Conservation (phyloP, 768 basidiomycete species). For the Boletus coccyginus region DNA sequence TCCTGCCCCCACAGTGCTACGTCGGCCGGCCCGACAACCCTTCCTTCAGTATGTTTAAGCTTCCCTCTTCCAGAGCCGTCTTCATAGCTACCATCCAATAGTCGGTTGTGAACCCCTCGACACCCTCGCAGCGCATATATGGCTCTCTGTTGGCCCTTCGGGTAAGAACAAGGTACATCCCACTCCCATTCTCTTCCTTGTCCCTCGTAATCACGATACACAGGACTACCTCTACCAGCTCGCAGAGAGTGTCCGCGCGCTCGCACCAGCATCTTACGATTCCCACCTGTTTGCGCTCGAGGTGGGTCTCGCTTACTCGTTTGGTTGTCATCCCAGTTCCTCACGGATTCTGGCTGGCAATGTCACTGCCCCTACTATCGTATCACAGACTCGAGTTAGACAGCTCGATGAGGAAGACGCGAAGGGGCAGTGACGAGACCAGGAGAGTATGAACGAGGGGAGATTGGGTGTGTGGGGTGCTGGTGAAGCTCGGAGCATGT, state of each 20-base stretch:
- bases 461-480: neutral
- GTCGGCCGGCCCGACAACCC: conserved; percentile 86
- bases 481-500: neutral
- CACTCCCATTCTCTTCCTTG: no score
- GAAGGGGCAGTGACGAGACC: neutral
- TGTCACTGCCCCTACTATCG: neutral
- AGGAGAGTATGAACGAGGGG: neutral
- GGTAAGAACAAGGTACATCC: conserved; percentile 77
- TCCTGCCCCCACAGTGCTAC: conserved; percentile 57
- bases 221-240: conserved; percentile 89
- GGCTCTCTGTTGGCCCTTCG: conserved; percentile 77
- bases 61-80: no score
- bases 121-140: conserved; percentile 64
- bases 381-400: conserved; percentile 9
- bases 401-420: conserved; percentile 5
- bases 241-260: conserved; percentile 63
- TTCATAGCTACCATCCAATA: conserved; percentile 25
- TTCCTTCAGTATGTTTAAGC: conserved; percentile 64
- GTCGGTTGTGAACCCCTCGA: conserved; percentile 85
- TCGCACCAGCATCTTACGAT: conserved; percentile 73
- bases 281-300: conserved; percentile 77
- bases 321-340: neutral
- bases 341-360: neutral
- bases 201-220: neutral
- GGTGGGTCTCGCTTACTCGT: conserved; percentile 37